Evolutionary conservation across 371 early-diverging fungal species (phyloP).

Genomic region (Syncephalastrum sp.): DNA sequence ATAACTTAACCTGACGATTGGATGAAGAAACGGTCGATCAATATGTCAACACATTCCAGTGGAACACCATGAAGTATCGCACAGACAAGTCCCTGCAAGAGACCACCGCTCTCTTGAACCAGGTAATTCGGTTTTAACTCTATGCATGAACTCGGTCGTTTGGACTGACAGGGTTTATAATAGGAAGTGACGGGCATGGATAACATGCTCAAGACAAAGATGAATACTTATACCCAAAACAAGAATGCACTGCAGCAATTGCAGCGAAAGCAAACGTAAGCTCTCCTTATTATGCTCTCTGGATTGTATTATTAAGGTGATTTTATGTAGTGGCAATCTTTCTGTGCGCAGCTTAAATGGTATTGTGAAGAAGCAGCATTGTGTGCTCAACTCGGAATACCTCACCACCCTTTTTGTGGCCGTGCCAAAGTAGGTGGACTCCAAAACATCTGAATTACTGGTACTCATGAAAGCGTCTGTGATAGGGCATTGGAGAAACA

Average conservation of each 20-base stretch:
- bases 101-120: conserved; percentile 67
- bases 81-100: conserved; percentile 88
- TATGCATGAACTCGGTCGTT: background rate
- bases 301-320: too few species aligned
- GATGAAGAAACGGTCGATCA: conserved; percentile 74
- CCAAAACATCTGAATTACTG: background rate
- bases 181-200: conserved; percentile 87
- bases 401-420: conserved; percentile 89
- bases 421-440: conserved; percentile 76
- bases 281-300: background rate
- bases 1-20: background rate
- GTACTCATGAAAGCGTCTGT: background rate
- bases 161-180: conserved; percentile 2
- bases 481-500: conserved; percentile 66
- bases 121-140: conserved; percentile 20
- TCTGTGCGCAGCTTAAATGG: conserved; percentile 82
- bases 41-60: conserved; percentile 81
- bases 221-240: conserved; percentile 79
- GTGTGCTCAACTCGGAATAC: conserved; percentile 90
- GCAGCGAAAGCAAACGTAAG: conserved; percentile 79
- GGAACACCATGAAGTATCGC: conserved; percentile 96
- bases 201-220: conserved; percentile 78
- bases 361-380: conserved; percentile 87
- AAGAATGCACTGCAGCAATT: conserved; percentile 76
- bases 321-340: conserved; percentile 78